Base-by-base conservation (phyloP, 2,329 filamentous ascomycete genomes). In the Pseudopyrenochaeta lycopersici region DNA sequence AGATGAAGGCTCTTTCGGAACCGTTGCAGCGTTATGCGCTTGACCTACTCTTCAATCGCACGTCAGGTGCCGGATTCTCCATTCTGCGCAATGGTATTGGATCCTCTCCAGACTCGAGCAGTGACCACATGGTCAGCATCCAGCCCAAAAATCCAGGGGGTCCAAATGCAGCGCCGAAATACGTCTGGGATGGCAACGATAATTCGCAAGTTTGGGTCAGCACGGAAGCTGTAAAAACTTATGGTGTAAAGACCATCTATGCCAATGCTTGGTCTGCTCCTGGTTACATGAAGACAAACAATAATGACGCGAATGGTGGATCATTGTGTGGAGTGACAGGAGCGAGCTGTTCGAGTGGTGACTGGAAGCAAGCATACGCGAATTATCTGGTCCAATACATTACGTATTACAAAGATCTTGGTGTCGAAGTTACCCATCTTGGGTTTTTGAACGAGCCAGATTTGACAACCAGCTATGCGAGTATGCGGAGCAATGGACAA, bases 211-310 rank as follows among this genome's bases (percentile, higher is more conserved):
- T 86, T 10, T 85, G 78, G 76, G 74, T 86, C 21, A 77, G 78
- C 2, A 76, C 84, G 60, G 75, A 84, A 65, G 83, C 83, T 6
- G 64, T 71, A 7, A 66, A 66, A 31, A 68, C 60, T 4, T 78
- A 79, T 48, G 78, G 78, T 2, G 72, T 82, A 4, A 82, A 67
- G 33, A 77, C 69, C 1, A 73, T 82, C 39, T 81, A 82, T 55
- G 78, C 78, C 3, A 77, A 84, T 63, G 80, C 81, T 1, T 84
- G 81, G 81, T 78, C 74, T 36, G 81, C 81, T 1, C 81, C 80
- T 1, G 79, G 78, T 0, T 83, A 78, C 62, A 83, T 84, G 81
- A 82, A 83, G 68, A 82, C 77, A 2, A 82, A 82, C 53, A 68
- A 69, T 14, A 75, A 78, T 49, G 76, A 82, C 39, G 72, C 68